Percentiles rank a stretch among this genome's conserved stretches.
Evolutionary conservation across 164 flowering plant species (phyloP).

Genomic region (Aristolochia fimbriata): DNA sequence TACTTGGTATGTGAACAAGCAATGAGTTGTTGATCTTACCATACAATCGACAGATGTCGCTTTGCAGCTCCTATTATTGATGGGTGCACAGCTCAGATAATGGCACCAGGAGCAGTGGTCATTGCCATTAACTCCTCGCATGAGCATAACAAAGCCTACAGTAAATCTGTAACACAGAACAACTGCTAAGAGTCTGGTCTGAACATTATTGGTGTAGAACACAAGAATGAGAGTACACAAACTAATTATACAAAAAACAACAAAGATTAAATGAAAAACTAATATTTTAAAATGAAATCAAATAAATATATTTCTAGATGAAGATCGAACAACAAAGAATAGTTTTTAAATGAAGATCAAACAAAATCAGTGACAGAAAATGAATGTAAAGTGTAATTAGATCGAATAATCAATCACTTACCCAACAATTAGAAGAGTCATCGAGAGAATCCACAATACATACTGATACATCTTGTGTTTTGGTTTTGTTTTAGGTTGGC

Average conservation of each 20-base stretch:
- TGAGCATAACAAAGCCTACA: constrained; percentile 52
- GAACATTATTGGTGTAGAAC: no score
- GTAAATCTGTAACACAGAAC: constrained; percentile 35
- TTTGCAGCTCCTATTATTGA: constrained; percentile 76
- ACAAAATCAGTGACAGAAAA: no score
- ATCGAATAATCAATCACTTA: constrained; percentile 22
- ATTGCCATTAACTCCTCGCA: constrained; percentile 68
- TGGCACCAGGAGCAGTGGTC: constrained; percentile 98
- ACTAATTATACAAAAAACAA: no score
- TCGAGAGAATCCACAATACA: constrained; percentile 52
- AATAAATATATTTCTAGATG: no score
- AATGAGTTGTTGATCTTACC: constrained; percentile 5
- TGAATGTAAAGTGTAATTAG: no score
- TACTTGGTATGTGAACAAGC: no score
- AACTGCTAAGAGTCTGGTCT: neutral
- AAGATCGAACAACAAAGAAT: no score
- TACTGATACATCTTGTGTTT: constrained; percentile 73
- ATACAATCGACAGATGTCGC: constrained; percentile 39
- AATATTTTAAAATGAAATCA: no score
- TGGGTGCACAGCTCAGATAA: constrained; percentile 75
- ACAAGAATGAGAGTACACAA: no score
- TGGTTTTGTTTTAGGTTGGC: constrained; percentile 32
- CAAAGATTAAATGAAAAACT: no score
- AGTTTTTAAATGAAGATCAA: no score
- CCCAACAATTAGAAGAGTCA: constrained; percentile 66